Evolutionary conservation across 2,329 filamentous ascomycete genomes (phyloP).

Genomic region (Sodiomyces alkalinus): DNA sequence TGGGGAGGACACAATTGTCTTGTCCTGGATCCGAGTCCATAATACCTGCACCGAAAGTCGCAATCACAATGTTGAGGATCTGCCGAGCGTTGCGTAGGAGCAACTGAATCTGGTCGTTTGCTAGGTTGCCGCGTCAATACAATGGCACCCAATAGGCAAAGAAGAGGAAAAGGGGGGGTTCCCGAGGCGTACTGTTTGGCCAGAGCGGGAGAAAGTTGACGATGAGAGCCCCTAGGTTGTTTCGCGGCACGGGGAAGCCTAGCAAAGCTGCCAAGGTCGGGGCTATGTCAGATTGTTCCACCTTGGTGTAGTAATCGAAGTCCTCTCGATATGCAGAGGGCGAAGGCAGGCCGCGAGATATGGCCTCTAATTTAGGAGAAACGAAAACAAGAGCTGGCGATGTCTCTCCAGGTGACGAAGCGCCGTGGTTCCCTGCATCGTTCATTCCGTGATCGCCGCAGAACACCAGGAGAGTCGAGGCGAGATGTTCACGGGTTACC

Average conservation of each 20-base stretch:
- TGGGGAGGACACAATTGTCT: conserved; percentile 18
- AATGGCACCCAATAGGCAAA: conserved; percentile 3
- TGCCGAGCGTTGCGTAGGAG: conserved; percentile 68
- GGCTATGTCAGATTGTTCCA: conserved; percentile 92
- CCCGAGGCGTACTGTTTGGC: conserved; percentile 41
- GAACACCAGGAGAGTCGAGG: conserved; percentile 68
- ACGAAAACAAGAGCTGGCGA: conserved; percentile 86
- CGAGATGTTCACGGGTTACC: conserved; percentile 51
- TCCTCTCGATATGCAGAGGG: conserved; percentile 49
- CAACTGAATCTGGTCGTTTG: conserved; percentile 46
- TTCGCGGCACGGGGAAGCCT: conserved; percentile 75
- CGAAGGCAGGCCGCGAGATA: conserved; percentile 27
- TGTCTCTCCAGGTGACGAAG: conserved; percentile 85
- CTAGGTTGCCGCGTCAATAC: conserved; percentile 13
- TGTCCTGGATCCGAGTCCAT: conserved; percentile 7
- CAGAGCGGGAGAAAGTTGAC: conserved; percentile 66
- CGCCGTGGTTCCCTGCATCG: conserved; percentile 91
- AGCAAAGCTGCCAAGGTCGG: conserved; percentile 78
- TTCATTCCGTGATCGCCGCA: conserved; percentile 99
- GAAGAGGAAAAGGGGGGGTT: conserved; percentile 5
- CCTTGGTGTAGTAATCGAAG: conserved; percentile 67
- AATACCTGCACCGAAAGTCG: conserved; percentile 45
- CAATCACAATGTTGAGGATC: conserved; percentile 60
- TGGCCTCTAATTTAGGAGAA: conserved; percentile 59
- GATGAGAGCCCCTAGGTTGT: conserved; percentile 81